phyloP scores from a whole-genome alignment of 2,329 filamentous ascomycete species.

The Leptographium procerum region DNA sequence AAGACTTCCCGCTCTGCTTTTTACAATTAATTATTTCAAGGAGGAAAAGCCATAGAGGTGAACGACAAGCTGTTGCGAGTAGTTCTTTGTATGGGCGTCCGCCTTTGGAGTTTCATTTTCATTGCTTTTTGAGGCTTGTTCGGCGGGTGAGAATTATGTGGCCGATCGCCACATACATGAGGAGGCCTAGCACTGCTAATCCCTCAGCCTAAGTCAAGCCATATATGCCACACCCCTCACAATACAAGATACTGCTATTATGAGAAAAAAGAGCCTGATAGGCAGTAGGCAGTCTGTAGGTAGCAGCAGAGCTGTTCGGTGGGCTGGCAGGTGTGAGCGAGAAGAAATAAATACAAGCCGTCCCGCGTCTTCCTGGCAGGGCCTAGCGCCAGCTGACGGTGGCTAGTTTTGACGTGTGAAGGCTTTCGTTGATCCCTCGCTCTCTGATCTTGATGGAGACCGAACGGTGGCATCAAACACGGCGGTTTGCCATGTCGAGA shows the following conservation, averaged over 20 bases:
- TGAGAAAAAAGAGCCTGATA: not conserved
- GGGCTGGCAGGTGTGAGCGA: not conserved
- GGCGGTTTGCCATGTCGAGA: not conserved
- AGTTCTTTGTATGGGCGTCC: not conserved
- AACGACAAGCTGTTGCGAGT: not conserved
- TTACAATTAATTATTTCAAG: not conserved
- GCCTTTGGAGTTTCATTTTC: not conserved
- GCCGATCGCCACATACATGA: not conserved
- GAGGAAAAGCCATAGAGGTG: too few species aligned
- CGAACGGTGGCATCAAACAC: not conserved
- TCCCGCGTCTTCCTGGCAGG: not conserved
- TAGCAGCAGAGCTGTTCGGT: too few species aligned
- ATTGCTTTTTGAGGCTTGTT: not conserved
- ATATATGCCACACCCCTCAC: not conserved
- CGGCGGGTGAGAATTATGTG: not conserved
- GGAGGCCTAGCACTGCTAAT: too few species aligned
- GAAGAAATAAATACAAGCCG: not conserved
- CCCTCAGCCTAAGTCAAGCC: too few species aligned
- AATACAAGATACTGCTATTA: not conserved
- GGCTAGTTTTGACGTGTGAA: not conserved
- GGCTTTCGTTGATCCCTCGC: not conserved
- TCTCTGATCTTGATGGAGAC: not conserved
- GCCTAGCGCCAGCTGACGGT: not conserved
- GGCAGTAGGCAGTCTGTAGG: too few species aligned
- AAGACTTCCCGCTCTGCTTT: not conserved